These are phyloP conservation scores for Tripterygium wilfordii DNA, from an alignment of 177 flowering plant genomes.

Conservation along the genomic window DNA sequence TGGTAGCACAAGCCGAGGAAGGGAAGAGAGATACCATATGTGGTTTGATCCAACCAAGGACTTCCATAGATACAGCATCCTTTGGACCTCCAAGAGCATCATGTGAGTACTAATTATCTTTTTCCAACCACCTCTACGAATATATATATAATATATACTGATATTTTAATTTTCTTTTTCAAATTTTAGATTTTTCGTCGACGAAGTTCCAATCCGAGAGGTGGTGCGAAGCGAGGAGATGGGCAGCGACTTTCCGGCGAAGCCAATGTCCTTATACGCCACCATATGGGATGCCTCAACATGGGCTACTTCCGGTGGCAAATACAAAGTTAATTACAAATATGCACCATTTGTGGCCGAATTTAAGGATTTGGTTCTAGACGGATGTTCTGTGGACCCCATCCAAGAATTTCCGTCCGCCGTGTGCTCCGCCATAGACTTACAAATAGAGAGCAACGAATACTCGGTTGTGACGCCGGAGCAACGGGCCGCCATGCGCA, in stretches of 20 bases:
- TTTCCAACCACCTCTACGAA: not conserved
- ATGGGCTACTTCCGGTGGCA: conserved; percentile 93
- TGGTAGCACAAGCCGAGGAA: conserved; percentile 78
- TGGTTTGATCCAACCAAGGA: conserved; percentile 88
- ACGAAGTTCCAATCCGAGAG: conserved; percentile 79
- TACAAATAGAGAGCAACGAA: conserved; percentile 25
- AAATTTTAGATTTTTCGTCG: conserved; percentile 64
- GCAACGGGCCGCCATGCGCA: conserved; percentile 45
- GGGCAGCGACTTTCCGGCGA: conserved; percentile 83
- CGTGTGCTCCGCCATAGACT: conserved; percentile 16
- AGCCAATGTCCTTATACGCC: conserved; percentile 88
- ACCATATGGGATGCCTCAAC: conserved; percentile 96
- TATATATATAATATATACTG: too few species aligned
- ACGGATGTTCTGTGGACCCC: conserved; percentile 70
- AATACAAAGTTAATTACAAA: conserved; percentile 65
- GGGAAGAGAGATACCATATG: conserved; percentile 78
- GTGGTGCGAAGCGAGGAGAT: conserved; percentile 58
- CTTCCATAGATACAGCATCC: conserved; percentile 81
- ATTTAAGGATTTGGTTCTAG: conserved; percentile 50
- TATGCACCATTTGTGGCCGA: conserved; percentile 72
- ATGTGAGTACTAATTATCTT: conserved; percentile 58
- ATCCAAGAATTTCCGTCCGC: conserved; percentile 32
- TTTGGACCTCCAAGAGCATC: conserved; percentile 65
- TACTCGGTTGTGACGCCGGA: conserved; percentile 39
- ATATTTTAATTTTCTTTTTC: not conserved